phyloP scores from a whole-genome alignment of 2,329 filamentous ascomycete species.

The Apiospora sp. region DNA sequence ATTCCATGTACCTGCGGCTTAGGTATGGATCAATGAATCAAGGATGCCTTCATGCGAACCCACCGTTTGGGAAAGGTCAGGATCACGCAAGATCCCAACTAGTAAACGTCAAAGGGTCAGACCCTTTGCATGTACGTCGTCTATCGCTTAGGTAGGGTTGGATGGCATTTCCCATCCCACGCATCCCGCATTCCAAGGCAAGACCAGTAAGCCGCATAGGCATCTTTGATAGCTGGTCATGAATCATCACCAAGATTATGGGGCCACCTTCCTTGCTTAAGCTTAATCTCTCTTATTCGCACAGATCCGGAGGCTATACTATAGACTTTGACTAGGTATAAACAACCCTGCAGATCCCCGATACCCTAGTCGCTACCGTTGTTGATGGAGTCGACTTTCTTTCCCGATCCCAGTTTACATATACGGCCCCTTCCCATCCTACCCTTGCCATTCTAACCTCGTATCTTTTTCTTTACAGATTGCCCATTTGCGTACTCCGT shows the following conservation, averaged over 20 bases:
- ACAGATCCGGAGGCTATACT: conserved; percentile 20
- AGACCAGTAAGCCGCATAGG: conserved; percentile 11
- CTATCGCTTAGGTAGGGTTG: background rate
- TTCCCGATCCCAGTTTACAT: conserved; percentile 14
- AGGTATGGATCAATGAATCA: background rate
- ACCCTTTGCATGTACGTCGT: background rate
- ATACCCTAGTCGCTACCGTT: conserved; percentile 14
- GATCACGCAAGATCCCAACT: conserved; percentile 28
- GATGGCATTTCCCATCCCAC: conserved; percentile 19
- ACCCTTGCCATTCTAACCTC: background rate
- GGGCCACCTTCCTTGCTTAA: conserved; percentile 14
- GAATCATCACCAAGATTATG: conserved; percentile 26
- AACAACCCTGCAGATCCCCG: conserved; percentile 21
- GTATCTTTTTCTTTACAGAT: background rate
- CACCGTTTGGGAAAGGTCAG: conserved; percentile 22
- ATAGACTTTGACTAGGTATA: conserved; percentile 1
- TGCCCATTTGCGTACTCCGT: background rate
- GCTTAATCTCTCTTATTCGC: conserved; percentile 14
- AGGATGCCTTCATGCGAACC: conserved; percentile 28
- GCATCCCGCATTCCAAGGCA: conserved; percentile 15
- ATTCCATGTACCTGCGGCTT: background rate
- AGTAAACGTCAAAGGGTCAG: conserved; percentile 24
- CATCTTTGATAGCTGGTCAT: conserved; percentile 21
- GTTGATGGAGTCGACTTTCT: conserved; percentile 8
- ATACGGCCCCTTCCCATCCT: background rate